These are phyloP conservation scores for Neurospora africana DNA, from an alignment of 495 filamentous ascomycete genomes.

Conservation along the genomic window DNA sequence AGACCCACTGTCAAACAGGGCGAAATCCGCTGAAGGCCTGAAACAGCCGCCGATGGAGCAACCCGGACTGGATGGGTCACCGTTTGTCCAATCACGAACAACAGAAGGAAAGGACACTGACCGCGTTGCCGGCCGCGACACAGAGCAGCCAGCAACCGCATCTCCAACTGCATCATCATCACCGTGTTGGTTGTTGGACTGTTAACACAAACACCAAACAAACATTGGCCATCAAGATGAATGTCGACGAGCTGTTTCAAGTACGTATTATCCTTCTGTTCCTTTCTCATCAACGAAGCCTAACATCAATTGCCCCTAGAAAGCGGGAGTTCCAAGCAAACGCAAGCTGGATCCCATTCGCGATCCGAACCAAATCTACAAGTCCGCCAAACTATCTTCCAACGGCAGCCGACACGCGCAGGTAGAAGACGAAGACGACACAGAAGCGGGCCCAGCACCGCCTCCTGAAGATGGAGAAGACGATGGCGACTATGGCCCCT, in stretches of 20 bases:
- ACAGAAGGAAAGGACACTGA: too few species aligned
- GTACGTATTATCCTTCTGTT: conserved; percentile 29
- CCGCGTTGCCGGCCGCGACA: background rate
- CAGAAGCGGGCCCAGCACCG: conserved; percentile 38
- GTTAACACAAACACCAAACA: conserved; percentile 3
- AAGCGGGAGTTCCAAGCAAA: conserved; percentile 49
- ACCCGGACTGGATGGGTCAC: too few species aligned
- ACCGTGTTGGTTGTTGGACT: background rate
- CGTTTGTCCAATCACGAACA: too few species aligned
- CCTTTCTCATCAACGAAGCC: background rate
- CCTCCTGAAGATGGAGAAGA: conserved; percentile 39
- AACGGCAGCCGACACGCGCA: conserved; percentile 36
- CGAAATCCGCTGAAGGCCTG: background rate
- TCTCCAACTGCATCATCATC: background rate
- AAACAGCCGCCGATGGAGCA: background rate
- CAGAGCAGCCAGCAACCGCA: background rate
- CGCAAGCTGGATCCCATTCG: conserved; percentile 63
- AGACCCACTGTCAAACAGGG: background rate
- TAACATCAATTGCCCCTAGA: conserved; percentile 18
- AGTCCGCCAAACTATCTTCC: conserved; percentile 63
- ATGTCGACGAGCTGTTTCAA: conserved; percentile 78
- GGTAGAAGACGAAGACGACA: conserved; percentile 42
- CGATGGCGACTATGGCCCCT: conserved; percentile 56
- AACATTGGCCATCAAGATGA: conserved; percentile 49
- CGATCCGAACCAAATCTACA: conserved; percentile 73